A percentile compares a stretch with the other conserved stretches of the same genome.
phyloP scores from a whole-genome alignment of 768 basidiomycete species.

The Sarcodon aspratus region DNA sequence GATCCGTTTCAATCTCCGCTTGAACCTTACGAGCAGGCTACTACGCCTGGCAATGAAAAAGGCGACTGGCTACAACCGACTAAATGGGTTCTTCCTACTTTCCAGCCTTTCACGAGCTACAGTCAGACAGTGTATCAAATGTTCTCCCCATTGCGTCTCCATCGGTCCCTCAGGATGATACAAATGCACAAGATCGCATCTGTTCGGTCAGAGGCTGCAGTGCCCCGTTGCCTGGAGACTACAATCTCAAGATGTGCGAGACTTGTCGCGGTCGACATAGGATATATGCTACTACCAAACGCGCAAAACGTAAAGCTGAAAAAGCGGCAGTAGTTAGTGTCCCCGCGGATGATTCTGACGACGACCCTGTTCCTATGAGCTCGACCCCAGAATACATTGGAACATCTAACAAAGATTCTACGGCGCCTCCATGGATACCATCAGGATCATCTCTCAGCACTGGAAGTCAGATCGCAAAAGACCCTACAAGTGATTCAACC shows the following conservation, averaged over 20 bases:
- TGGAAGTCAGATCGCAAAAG: too few species aligned
- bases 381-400: conserved; percentile 4
- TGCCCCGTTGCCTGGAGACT: conserved; percentile 16
- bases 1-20: too few species aligned
- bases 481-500: too few species aligned
- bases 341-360: conserved; percentile 4
- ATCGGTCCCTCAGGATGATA: too few species aligned
- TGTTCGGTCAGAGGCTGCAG: conserved; percentile 38
- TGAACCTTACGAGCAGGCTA: too few species aligned
- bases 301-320: conserved; percentile 37
- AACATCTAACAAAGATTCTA: neutral
- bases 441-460: too few species aligned
- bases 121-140: too few species aligned
- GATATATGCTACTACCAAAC: conserved; percentile 38
- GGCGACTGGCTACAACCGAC: too few species aligned
- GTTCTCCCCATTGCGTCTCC: too few species aligned
- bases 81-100: too few species aligned
- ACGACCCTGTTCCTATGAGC: neutral
- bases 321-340: conserved; percentile 22
- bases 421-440: neutral
- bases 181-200: neutral
- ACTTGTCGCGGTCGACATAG: conserved; percentile 38
- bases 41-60: too few species aligned
- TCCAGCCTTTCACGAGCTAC: too few species aligned
- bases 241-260: conserved; percentile 40